These are phyloP conservation scores for Luffa aegyptiaca DNA, from an alignment of 306 rosid genomes.

Conservation along the genomic window DNA sequence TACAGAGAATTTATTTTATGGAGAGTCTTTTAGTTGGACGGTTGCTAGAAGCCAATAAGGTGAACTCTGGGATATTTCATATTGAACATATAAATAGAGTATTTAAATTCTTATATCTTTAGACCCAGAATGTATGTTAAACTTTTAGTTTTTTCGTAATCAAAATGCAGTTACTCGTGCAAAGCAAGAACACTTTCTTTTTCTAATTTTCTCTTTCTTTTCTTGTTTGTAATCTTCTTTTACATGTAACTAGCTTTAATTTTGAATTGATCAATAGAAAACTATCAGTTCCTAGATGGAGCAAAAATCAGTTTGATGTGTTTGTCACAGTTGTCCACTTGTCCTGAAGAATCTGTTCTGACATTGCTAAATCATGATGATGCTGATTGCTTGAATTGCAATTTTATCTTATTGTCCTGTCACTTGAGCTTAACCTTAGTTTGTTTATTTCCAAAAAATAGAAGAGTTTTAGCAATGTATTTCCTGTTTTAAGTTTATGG, in stretches of 20 bases:
- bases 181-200: background rate
- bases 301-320: background rate
- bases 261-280: background rate
- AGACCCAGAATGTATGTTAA: background rate
- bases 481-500: background rate
- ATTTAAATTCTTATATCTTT: background rate
- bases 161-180: background rate
- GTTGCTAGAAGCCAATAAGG: background rate
- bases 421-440: background rate
- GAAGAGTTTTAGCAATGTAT: slow-evolving; percentile 1
- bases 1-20: background rate
- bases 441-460: background rate
- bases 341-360: background rate
- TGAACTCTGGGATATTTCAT: background rate
- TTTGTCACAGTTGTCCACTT: background rate
- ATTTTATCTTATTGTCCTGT: background rate
- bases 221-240: background rate
- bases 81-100: background rate
- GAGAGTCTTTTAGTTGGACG: background rate
- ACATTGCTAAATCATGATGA: background rate
- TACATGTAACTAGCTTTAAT: background rate
- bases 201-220: background rate
- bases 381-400: background rate
- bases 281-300: background rate
- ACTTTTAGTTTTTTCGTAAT: background rate